phyloP scores from a whole-genome alignment of 495 filamentous ascomycete genomes.

The Evansstolkia leycettana region DNA sequence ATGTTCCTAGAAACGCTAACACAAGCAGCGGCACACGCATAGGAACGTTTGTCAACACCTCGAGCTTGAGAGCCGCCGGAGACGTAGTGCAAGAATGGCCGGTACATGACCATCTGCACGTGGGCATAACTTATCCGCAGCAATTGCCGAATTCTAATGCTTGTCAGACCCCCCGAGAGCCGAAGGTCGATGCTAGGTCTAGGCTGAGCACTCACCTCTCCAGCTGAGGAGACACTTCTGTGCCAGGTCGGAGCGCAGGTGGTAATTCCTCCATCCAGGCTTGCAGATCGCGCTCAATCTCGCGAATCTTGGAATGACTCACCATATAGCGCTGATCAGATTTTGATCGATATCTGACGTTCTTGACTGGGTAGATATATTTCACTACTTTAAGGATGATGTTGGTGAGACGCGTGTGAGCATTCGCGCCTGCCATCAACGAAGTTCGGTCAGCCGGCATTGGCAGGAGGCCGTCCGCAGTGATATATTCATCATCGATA shows the following conservation, averaged over 20 bases:
- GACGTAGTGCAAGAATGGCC: slow-evolving; percentile 91
- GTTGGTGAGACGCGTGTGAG: slow-evolving; percentile 64
- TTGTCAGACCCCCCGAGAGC: slow-evolving; percentile 10
- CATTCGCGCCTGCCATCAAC: slow-evolving; percentile 69
- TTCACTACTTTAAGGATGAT: slow-evolving; percentile 78
- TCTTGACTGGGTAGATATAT: slow-evolving; percentile 82
- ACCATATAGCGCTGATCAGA: slow-evolving; percentile 65
- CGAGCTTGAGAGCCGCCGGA: slow-evolving; percentile 56
- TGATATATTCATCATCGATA: slow-evolving; percentile 89
- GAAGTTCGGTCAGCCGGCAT: slow-evolving; percentile 68
- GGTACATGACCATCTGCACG: slow-evolving; percentile 89
- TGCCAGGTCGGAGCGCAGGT: slow-evolving; percentile 57
- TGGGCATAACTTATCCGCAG: slow-evolving; percentile 81
- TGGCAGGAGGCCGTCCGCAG: slow-evolving; percentile 54
- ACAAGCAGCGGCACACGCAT: slow-evolving; percentile 84
- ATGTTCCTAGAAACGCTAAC: slow-evolving; percentile 90
- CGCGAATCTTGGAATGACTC: slow-evolving; percentile 75
- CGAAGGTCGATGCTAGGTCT: background rate
- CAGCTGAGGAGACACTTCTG: slow-evolving; percentile 58
- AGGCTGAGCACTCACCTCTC: slow-evolving; percentile 50
- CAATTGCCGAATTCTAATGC: slow-evolving; percentile 66
- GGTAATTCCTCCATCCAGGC: slow-evolving; percentile 76
- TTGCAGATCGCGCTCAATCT: slow-evolving; percentile 79
- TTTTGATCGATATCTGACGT: slow-evolving; percentile 35
- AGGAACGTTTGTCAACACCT: slow-evolving; percentile 72